Conservation (phyloP, 331 rosid genomes). For the Pyracantha coccinea region DNA sequence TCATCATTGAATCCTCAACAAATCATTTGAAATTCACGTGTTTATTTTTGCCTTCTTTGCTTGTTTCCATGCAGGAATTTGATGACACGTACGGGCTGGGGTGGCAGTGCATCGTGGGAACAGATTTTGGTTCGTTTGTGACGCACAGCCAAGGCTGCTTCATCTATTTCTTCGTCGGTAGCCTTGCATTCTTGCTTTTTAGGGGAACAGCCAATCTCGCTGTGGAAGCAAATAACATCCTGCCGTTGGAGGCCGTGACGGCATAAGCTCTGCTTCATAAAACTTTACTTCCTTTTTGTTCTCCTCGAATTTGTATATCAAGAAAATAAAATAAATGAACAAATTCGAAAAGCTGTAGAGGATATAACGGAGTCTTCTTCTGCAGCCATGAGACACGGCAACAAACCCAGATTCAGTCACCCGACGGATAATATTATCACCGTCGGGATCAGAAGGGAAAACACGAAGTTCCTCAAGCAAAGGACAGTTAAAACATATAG, state of each 20-base stretch:
- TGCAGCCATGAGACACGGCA: constrained; percentile 74
- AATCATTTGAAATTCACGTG: background rate
- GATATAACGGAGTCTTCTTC: constrained; percentile 50
- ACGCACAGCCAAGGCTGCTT: constrained; percentile 70
- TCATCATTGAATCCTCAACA: background rate
- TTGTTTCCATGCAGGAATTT: constrained; percentile 50
- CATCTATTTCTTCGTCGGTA: constrained; percentile 63
- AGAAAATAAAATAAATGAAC: constrained; percentile 4
- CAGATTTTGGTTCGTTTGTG: constrained; percentile 85
- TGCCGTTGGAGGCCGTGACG: constrained; percentile 27
- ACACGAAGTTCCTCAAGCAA: constrained; percentile 83
- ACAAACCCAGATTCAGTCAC: constrained; percentile 74
- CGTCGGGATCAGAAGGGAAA: constrained; percentile 65
- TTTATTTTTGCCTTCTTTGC: background rate
- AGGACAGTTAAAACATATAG: constrained; percentile 32
- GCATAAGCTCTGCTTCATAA: constrained; percentile 2
- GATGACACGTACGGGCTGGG: constrained; percentile 56
- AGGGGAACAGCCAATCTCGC: constrained; percentile 44
- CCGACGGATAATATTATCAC: constrained; percentile 37
- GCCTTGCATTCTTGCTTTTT: constrained; percentile 64
- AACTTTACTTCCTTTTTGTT: background rate
- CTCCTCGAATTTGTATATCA: background rate
- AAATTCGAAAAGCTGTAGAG: constrained; percentile 26
- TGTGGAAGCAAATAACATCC: constrained; percentile 26
- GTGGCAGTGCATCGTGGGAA: constrained; percentile 90